Evolutionary conservation across 2,329 filamentous ascomycete genomes (phyloP).

Genomic region (Chrysosporium queenslandicum): DNA sequence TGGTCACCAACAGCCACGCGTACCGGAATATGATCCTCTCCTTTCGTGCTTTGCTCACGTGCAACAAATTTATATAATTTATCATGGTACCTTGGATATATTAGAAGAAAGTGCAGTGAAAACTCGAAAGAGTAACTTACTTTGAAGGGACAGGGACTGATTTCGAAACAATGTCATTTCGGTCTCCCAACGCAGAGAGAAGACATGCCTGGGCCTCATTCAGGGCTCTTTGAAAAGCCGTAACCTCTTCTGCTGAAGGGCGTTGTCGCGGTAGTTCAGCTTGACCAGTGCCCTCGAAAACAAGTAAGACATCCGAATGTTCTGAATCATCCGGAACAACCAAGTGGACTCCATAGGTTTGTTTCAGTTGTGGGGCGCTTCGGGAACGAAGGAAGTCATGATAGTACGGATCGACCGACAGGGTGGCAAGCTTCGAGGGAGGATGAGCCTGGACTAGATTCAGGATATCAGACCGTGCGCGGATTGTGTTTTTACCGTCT

Average conservation of each 20-base stretch:
- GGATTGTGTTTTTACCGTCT: constrained; percentile 64
- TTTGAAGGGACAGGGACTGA: constrained; percentile 48
- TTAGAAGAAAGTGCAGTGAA: constrained; percentile 6
- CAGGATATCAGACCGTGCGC: constrained; percentile 41
- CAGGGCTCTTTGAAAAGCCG: constrained; percentile 48
- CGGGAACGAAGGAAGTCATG: constrained; percentile 39
- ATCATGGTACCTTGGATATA: constrained; percentile 45
- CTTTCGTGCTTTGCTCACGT: constrained; percentile 45
- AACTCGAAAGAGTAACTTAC: constrained; percentile 19
- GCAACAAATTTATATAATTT: constrained; percentile 52
- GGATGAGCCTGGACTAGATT: constrained; percentile 42
- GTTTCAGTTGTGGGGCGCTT: constrained; percentile 31
- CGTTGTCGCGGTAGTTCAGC: constrained; percentile 28
- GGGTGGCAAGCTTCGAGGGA: constrained; percentile 35
- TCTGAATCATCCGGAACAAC: constrained; percentile 40
- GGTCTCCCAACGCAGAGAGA: constrained; percentile 43
- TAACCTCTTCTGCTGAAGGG: constrained; percentile 46
- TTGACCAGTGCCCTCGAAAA: constrained; percentile 39
- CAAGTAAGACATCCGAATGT: constrained; percentile 34
- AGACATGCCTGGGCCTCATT: constrained; percentile 51
- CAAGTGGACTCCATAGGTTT: constrained; percentile 40
- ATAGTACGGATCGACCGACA: constrained; percentile 42
- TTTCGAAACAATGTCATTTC: constrained; percentile 46
- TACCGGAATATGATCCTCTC: constrained; percentile 46
- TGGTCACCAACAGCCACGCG: constrained; percentile 45